A percentile compares a stretch with the other conserved stretches of the same genome.
These are phyloP conservation scores for Cytospora piceicola DNA, from an alignment of 2,329 filamentous ascomycete species.

Conservation along the genomic window DNA sequence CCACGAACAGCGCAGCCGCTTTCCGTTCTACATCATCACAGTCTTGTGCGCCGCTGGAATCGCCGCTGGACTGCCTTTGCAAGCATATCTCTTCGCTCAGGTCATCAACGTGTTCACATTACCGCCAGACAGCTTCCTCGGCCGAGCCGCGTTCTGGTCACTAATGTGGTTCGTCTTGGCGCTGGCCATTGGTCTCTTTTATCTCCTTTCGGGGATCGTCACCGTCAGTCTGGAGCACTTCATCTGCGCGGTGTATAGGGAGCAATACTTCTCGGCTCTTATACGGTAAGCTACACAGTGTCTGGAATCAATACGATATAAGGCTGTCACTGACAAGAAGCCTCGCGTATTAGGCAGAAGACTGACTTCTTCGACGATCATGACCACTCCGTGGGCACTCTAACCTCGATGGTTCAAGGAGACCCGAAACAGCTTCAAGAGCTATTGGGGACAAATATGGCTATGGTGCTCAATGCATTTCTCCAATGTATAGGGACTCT, in stretches of 20 bases:
- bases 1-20: conserved; percentile 57
- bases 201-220: conserved; percentile 52
- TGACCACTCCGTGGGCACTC: conserved; percentile 62
- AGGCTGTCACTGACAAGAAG: not conserved
- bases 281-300: conserved; percentile 42
- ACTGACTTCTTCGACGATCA: conserved; percentile 65
- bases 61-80: conserved; percentile 17
- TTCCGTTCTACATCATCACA: conserved; percentile 55
- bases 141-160: conserved; percentile 60
- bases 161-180: conserved; percentile 60
- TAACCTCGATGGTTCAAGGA: conserved; percentile 59
- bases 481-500: conserved; percentile 69
- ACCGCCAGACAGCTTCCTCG: conserved; percentile 42
- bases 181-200: conserved; percentile 20
- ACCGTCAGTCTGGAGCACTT: conserved; percentile 51
- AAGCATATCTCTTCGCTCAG: conserved; percentile 52
- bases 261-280: conserved; percentile 65
- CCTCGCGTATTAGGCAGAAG: conserved; percentile 45
- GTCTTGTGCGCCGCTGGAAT: conserved; percentile 45
- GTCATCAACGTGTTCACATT: conserved; percentile 55
- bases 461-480: conserved; percentile 59
- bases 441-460: conserved; percentile 66
- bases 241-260: conserved; percentile 58
- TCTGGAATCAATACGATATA: not conserved
- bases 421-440: conserved; percentile 66